These are phyloP conservation scores for Aureobasidium sp. DNA, from an alignment of 2,329 filamentous ascomycete genomes.

Conservation along the genomic window DNA sequence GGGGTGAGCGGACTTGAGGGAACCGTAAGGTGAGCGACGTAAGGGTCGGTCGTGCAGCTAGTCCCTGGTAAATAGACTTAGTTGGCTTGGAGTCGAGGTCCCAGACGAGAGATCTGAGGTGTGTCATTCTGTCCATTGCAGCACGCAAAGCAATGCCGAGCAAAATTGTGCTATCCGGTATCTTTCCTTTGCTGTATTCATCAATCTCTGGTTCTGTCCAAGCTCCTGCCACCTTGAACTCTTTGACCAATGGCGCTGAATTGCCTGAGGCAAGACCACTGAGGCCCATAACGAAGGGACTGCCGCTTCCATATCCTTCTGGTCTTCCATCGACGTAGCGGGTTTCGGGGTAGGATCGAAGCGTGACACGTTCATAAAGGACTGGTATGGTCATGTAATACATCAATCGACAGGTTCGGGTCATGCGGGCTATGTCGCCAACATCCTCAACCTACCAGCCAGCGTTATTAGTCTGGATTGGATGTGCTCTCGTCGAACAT, in stretches of 20 bases:
- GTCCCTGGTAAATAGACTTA: conserved; percentile 51
- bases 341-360: conserved; percentile 53
- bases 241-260: conserved; percentile 46
- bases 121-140: conserved; percentile 52
- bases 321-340: conserved; percentile 52
- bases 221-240: conserved; percentile 47
- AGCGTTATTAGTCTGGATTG: conserved; percentile 3
- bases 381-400: conserved; percentile 59
- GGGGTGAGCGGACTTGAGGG: conserved; percentile 49
- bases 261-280: conserved; percentile 54
- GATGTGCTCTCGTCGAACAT: neutral
- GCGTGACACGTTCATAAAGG: conserved; percentile 50
- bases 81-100: conserved; percentile 55
- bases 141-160: conserved; percentile 54
- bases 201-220: conserved; percentile 53
- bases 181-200: conserved; percentile 52
- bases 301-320: conserved; percentile 56
- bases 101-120: conserved; percentile 52
- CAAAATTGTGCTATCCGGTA: conserved; percentile 59
- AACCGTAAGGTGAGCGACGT: conserved; percentile 51
- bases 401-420: conserved; percentile 53
- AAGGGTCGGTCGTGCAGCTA: conserved; percentile 44
- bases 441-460: conserved; percentile 47
- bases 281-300: conserved; percentile 57
- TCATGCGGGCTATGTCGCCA: conserved; percentile 52